Base-by-base conservation (phyloP, 2,329 filamentous ascomycete genomes). In the Pseudogymnoascus sp. region DNA sequence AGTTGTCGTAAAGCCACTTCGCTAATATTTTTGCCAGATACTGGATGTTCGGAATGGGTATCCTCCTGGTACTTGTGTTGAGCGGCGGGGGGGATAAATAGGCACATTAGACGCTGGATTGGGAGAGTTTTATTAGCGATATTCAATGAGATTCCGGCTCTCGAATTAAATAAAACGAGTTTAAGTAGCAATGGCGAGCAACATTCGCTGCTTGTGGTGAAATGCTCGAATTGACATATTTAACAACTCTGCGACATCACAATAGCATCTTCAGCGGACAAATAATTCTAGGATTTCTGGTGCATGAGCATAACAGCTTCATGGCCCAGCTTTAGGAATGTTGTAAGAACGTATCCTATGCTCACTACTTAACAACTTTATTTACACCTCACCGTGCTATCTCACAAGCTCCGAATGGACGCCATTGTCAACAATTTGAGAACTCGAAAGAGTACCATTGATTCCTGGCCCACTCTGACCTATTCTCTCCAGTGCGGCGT, bases 11-110 rank as follows among this genome's bases (percentile, higher is more conserved):
- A 62, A 14, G 42, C 12, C 36, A 16, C 26, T 16, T 42, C 16
- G 18, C 21, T 42, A 61, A 61, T 29, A 26, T 42, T 40, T 42
- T 42, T 37, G 18, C n/a, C 39, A 61, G 59, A 40, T 61, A 61
- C 39, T 61, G 59, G 59, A 40, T 61, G 34, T n/a, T 61, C 16
- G 59, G 59, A 7, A 26, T 61, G 34, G 59, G 59, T 61, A 61
- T 61, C 36, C 59, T 61, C 36, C 36, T 61, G 3, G 59, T 61
- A 7, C 34, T 61, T 39, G 39, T 39, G 36, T n/a, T 61, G 34
- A 31, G 34, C 26, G 34, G 59, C 21, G 59, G 59, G 11, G 59
- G 31, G 26, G 59, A 61, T 18, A 61, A 61, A 61, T 61, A 61
- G 51, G 11, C 47, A 54, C 34, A 4, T 21, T 36, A 34, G 16